Evolutionary conservation across 164 flowering plant species (phyloP).

Genomic region (Chimonanthus praecox): DNA sequence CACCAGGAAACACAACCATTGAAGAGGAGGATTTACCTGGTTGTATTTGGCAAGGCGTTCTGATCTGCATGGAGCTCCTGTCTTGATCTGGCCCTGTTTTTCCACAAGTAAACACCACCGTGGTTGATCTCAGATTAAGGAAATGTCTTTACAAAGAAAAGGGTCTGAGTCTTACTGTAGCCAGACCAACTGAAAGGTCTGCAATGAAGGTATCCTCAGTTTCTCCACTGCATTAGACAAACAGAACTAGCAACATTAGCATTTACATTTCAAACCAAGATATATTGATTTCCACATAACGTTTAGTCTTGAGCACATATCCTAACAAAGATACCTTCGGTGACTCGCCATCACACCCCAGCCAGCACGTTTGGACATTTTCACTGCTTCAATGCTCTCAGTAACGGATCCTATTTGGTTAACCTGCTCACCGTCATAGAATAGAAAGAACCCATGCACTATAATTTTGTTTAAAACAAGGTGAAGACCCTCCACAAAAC

Average conservation of each 20-base stretch:
- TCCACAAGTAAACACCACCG: neutral
- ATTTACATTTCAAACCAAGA: neutral
- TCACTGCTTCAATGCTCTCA: conserved; percentile 43
- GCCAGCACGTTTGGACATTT: conserved; percentile 37
- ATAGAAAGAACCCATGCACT: too few species aligned
- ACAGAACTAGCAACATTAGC: neutral
- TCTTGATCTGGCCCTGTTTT: conserved; percentile 36
- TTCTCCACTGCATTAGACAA: conserved; percentile 31
- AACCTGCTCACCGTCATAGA: conserved; percentile 17
- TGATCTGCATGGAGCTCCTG: conserved; percentile 43
- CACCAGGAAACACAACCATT: neutral
- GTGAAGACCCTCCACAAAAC: neutral
- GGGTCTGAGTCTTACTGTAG: conserved; percentile 22
- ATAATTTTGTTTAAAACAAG: too few species aligned
- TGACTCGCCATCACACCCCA: conserved; percentile 48
- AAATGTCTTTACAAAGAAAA: neutral
- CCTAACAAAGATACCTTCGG: conserved; percentile 19
- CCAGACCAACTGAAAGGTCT: conserved; percentile 43
- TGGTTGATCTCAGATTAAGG: neutral
- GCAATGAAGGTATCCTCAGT: conserved; percentile 49
- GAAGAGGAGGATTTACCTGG: conserved; percentile 20
- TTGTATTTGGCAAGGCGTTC: conserved; percentile 40
- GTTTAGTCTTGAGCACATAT: neutral
- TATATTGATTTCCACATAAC: too few species aligned
- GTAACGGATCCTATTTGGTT: conserved; percentile 42